Evolutionary conservation across 495 filamentous ascomycete genomes (phyloP).

Genomic region (Tuber aestivum): DNA sequence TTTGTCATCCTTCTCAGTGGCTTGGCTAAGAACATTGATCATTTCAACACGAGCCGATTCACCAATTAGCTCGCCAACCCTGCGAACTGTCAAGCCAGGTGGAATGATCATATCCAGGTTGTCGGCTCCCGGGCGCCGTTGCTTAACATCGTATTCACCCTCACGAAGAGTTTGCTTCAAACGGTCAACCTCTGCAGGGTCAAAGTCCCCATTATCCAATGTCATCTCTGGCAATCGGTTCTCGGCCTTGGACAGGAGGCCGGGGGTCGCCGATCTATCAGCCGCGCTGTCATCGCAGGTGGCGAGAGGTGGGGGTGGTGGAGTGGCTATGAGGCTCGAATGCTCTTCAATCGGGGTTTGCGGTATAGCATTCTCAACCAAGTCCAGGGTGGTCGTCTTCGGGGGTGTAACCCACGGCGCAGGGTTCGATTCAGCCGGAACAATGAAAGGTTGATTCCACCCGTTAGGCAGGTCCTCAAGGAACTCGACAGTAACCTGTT

Average conservation of each 20-base stretch:
- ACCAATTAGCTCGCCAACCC: conserved; percentile 62
- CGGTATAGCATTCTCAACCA: not conserved
- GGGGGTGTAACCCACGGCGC: conserved; percentile 43
- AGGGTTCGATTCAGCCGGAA: conserved; percentile 63
- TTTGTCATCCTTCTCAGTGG: conserved; percentile 57
- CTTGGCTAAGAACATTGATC: conserved; percentile 71
- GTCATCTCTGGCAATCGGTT: conserved; percentile 13
- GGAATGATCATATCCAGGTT: conserved; percentile 70
- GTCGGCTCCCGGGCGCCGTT: conserved; percentile 57
- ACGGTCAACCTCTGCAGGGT: conserved; percentile 32
- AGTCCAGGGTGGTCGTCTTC: not conserved
- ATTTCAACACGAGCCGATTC: conserved; percentile 62
- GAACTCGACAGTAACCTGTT: conserved; percentile 60
- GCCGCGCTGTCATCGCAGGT: not conserved
- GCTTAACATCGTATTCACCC: conserved; percentile 44
- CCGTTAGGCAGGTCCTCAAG: conserved; percentile 58
- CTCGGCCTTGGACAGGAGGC: not conserved
- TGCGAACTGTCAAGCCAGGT: conserved; percentile 58
- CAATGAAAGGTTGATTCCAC: conserved; percentile 66
- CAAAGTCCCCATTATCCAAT: conserved; percentile 31
- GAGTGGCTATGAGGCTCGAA: not conserved
- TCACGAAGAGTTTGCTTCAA: conserved; percentile 15
- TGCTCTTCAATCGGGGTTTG: not conserved
- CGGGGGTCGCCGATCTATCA: not conserved
- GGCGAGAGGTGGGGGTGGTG: conserved; percentile 8